Evolutionary conservation across 192 early-diverging fungal genomes (phyloP).

Genomic region (Backusella liffmaniae): DNA sequence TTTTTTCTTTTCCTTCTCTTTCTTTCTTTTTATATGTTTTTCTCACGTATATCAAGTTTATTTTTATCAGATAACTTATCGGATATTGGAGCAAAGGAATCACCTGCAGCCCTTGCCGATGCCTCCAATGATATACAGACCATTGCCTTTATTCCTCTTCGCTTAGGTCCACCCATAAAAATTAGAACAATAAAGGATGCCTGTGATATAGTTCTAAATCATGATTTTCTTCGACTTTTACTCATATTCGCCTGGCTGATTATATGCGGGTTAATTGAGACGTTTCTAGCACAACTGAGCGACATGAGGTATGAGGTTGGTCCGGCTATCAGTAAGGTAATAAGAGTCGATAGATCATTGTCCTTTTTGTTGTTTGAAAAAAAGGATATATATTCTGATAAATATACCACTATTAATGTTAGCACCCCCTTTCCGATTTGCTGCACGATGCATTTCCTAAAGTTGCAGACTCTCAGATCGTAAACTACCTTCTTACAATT

Average conservation of each 20-base stretch:
- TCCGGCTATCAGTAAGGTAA: conserved; percentile 4
- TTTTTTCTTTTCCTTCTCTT: neutral
- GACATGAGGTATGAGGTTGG: conserved; percentile 26
- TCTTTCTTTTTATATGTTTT: neutral
- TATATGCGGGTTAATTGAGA: conserved; percentile 27
- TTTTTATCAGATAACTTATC: neutral
- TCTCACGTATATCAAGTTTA: conserved; percentile 5
- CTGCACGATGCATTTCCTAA: conserved; percentile 50
- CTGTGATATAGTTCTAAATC: conserved; percentile 20
- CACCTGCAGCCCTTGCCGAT: neutral
- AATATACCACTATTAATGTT: neutral
- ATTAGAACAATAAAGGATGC: conserved; percentile 18
- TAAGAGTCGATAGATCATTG: neutral
- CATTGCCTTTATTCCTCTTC: conserved; percentile 20
- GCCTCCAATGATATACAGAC: conserved; percentile 11
- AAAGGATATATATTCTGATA: neutral
- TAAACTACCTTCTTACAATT: conserved; percentile 53
- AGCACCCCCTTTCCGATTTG: conserved; percentile 45
- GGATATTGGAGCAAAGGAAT: conserved; percentile 6
- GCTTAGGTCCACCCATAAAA: conserved; percentile 16
- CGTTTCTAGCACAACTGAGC: conserved; percentile 22
- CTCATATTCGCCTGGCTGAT: conserved; percentile 13
- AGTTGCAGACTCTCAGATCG: conserved; percentile 42
- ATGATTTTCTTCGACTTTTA: conserved; percentile 26
- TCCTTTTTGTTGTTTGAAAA: neutral